Base-by-base conservation (phyloP, 495 filamentous ascomycete genomes). In the Aspergillus mulundensis region DNA sequence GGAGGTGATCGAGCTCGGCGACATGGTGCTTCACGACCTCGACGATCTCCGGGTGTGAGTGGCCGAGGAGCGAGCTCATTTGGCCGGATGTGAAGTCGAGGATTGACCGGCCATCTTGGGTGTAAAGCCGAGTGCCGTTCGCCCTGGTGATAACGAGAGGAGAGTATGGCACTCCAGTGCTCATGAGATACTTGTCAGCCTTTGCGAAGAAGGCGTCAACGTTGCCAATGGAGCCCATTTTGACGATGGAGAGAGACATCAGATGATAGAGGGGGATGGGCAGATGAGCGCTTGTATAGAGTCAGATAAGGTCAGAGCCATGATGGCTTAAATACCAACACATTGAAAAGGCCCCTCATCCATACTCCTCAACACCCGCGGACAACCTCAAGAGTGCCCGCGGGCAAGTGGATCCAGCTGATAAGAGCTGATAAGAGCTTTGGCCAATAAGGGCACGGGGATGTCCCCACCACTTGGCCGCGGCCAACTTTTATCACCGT, bases 81-180 rank as follows among this genome's bases (percentile, higher is more conserved):
- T 83, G 80, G 25, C 80, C 81, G 0, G 80, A 82, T 0, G 80
- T 83, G 68, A 74, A 81, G 61, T 81, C 78, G 2, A 81, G 70
- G 30, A 82, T 77, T 20, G 63, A 64, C 11, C 67, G 67, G 23
- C 62, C 61, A 23, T 54, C 52, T 12, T 53, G 50, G 25, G 63
- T 62, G 44, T 67, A 64, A n/a, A 75, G 63, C 15, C 57, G 49
- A 7, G 66, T 66, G 5, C 73, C 73, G 21, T 61, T 41, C 10
- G 65, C 65, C 34, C 63, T 68, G 47, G 62, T 67, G 58, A 73
- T 65, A 3, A 70, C 38, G 12, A 61, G 49, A 0, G 66, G 66
- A 14, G 66, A 69, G 46, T 58, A 66, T 14, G 64, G 66, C 2
- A 69, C 64, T 2, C 68, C 68, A 0, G 64, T 67, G 6, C 19